phyloP scores from a whole-genome alignment of 495 filamentous ascomycete genomes.

The Pseudoneurospora amorphoporcata region DNA sequence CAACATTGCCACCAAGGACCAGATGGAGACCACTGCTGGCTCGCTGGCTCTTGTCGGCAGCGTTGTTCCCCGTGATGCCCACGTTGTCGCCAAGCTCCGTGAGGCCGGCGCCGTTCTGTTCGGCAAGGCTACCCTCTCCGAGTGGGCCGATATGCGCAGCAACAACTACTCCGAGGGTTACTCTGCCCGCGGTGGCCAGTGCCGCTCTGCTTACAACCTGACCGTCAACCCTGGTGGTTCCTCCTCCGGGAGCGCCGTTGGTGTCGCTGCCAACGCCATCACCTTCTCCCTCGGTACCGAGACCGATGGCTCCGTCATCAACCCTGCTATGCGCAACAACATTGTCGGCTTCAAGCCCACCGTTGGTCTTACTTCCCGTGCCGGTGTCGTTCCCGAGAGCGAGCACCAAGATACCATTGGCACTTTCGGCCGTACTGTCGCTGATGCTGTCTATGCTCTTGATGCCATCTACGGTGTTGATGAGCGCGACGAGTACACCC shows the following conservation, averaged over 20 bases:
- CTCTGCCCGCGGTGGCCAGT: conserved; percentile 54
- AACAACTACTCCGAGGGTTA: conserved; percentile 64
- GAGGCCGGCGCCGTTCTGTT: conserved; percentile 57
- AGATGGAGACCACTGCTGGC: conserved; percentile 41
- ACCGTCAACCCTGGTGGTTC: conserved; percentile 58
- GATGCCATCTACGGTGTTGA: conserved; percentile 50
- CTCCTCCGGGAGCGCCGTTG: conserved; percentile 51
- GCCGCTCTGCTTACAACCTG: conserved; percentile 56
- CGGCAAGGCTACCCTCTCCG: conserved; percentile 58
- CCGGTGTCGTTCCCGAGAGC: conserved; percentile 53
- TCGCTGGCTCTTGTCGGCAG: conserved; percentile 47
- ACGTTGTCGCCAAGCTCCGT: conserved; percentile 50
- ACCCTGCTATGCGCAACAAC: conserved; percentile 56
- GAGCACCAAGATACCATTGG: conserved; percentile 59
- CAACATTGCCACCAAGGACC: conserved; percentile 26
- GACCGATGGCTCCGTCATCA: conserved; percentile 59
- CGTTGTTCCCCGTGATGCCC: conserved; percentile 54
- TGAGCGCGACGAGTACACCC: conserved; percentile 34
- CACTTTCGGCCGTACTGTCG: conserved; percentile 52
- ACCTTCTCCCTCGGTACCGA: conserved; percentile 61
- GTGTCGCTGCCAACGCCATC: conserved; percentile 51
- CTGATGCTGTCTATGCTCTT: conserved; percentile 54
- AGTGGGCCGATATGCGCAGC: conserved; percentile 65
- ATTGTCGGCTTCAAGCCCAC: conserved; percentile 57
- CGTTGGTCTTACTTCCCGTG: conserved; percentile 56